Evolutionary conservation across 2,329 filamentous ascomycete species (phyloP).

Genomic region (Dothidotthia symphoricarpi): DNA sequence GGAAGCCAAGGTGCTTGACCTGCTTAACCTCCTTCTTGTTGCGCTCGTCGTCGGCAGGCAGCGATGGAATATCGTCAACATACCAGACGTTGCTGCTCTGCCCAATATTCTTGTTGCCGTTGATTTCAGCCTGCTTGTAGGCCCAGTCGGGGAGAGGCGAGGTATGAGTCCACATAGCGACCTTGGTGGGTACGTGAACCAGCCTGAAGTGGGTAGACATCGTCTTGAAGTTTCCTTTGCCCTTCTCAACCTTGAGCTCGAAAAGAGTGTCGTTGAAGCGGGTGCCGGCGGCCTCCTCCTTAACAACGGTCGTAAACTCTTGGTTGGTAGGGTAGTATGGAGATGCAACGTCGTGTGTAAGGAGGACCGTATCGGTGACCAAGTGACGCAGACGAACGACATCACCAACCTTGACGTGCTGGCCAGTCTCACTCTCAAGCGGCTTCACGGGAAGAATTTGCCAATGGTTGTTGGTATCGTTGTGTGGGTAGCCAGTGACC

Average conservation of each 20-base stretch:
- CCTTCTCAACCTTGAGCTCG: constrained; percentile 87
- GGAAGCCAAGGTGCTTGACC: constrained; percentile 81
- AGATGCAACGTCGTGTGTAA: constrained; percentile 96
- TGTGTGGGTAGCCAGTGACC: constrained; percentile 95
- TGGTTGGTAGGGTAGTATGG: constrained; percentile 97
- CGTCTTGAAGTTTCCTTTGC: constrained; percentile 80
- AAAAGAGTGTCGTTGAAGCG: constrained; percentile 89
- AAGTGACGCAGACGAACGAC: constrained; percentile 82
- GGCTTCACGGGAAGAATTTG: constrained; percentile 71
- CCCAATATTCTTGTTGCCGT: constrained; percentile 93
- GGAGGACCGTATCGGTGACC: constrained; percentile 77
- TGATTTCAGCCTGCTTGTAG: constrained; percentile 97
- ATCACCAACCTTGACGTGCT: constrained; percentile 77
- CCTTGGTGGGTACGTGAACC: constrained; percentile 89
- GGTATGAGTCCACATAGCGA: constrained; percentile 98
- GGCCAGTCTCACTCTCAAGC: constrained; percentile 54
- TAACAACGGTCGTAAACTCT: constrained; percentile 83
- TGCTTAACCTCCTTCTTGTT: constrained; percentile 72
- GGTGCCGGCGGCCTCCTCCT: constrained; percentile 68
- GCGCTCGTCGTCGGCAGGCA: constrained; percentile 69
- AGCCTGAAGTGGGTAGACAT: constrained; percentile 94
- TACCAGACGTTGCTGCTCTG: constrained; percentile 94
- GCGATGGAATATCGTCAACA: constrained; percentile 83
- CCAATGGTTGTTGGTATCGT: constrained; percentile 99
- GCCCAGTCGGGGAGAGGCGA: constrained; percentile 96